phyloP scores from a whole-genome alignment of 2,329 filamentous ascomycete genomes.

The Pezicula carpinea region DNA sequence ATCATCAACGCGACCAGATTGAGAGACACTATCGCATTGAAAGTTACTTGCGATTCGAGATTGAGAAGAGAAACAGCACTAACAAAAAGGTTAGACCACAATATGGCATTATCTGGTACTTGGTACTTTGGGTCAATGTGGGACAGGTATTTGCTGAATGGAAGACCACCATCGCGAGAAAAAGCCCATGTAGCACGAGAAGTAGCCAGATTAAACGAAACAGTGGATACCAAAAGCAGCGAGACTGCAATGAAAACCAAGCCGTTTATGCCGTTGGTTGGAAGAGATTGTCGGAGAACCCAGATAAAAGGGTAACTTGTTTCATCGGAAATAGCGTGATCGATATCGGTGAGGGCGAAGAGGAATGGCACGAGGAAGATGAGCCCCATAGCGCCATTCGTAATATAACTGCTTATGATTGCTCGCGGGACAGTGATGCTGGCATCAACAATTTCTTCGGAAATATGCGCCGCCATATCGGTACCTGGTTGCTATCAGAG shows the following conservation, averaged over 20 bases:
- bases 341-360: slow-evolving; percentile 28
- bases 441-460: slow-evolving; percentile 43
- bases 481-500: neutral
- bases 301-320: slow-evolving; percentile 43
- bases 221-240: slow-evolving; percentile 30
- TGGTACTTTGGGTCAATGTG: slow-evolving; percentile 29
- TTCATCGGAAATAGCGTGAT: slow-evolving; percentile 30
- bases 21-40: slow-evolving; percentile 46
- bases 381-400: slow-evolving; percentile 41
- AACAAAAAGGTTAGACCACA: slow-evolving; percentile 3
- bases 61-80: slow-evolving; percentile 32
- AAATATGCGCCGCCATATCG: slow-evolving; percentile 29
- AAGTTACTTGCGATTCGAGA: slow-evolving; percentile 42
- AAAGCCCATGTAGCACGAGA: slow-evolving; percentile 35
- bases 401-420: slow-evolving; percentile 38
- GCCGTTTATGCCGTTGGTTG: slow-evolving; percentile 28
- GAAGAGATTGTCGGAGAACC: slow-evolving; percentile 44
- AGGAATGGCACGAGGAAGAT: slow-evolving; percentile 26
- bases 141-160: slow-evolving; percentile 31
- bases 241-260: slow-evolving; percentile 29
- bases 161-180: slow-evolving; percentile 36
- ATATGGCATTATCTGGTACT: slow-evolving; percentile 34
- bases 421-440: slow-evolving; percentile 38
- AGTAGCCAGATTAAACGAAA: slow-evolving; percentile 28
- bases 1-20: slow-evolving; percentile 41